Conservation (phyloP, 2,329 filamentous ascomycete genomes). For the Hymenoscyphus scutula region DNA sequence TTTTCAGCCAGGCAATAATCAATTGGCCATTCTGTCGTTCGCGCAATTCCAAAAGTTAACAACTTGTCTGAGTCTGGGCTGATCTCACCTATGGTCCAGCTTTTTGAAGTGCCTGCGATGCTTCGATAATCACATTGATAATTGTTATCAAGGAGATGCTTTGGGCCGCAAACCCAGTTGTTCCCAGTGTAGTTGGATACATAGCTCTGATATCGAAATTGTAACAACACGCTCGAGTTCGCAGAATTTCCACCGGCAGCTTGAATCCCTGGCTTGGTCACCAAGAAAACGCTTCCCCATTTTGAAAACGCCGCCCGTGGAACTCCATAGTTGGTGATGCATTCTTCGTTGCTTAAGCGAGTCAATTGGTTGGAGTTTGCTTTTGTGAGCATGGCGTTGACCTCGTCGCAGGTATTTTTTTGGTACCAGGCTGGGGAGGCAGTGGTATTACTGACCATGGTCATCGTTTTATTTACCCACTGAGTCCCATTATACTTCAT, state of each 20-base stretch:
- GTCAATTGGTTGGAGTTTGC: conserved; percentile 12
- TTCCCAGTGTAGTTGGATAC: conserved; percentile 25
- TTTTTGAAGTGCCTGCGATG: conserved; percentile 18
- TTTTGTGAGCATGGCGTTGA: conserved; percentile 13
- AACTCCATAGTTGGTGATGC: conserved; percentile 24
- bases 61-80: not conserved
- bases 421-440: conserved; percentile 10
- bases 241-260: conserved; percentile 9
- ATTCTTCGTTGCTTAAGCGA: conserved; percentile 23
- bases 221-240: conserved; percentile 18
- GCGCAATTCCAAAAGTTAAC: not conserved
- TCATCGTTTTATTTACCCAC: no score
- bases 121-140: conserved; percentile 23
- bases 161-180: conserved; percentile 26
- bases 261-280: conserved; percentile 17
- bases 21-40: conserved; percentile 20
- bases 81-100: conserved; percentile 22
- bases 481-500: no score
- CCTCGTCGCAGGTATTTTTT: conserved; percentile 11
- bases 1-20: conserved; percentile 26
- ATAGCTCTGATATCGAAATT: conserved; percentile 23
- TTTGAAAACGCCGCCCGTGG: conserved; percentile 15
- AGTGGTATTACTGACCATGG: no score
- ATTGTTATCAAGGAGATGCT: conserved; percentile 20
- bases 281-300: conserved; percentile 23